Evolutionary conservation across 257 asterid genomes (phyloP).

Genomic region (Solanum raphanifolium): DNA sequence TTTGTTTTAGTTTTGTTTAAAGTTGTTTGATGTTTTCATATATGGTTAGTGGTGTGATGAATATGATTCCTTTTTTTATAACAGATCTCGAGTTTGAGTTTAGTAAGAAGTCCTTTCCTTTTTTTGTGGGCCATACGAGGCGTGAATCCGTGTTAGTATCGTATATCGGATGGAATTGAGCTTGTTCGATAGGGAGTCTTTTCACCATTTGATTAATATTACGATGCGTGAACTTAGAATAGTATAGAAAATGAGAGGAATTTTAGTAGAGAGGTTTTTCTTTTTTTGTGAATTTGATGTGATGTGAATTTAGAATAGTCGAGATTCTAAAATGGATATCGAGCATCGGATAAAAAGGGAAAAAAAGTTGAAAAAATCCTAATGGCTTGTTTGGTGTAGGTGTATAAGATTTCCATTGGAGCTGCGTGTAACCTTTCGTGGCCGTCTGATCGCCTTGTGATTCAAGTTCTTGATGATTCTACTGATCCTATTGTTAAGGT

Average conservation of each 20-base stretch:
- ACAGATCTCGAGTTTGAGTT: neutral
- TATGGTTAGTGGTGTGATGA: neutral
- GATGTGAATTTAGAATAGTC: neutral
- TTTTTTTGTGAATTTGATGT: neutral
- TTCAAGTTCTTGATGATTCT: conserved; percentile 90
- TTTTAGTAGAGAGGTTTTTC: too few species aligned
- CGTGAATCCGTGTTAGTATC: neutral
- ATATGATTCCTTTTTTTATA: neutral
- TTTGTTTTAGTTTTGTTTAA: neutral
- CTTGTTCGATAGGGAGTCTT: neutral
- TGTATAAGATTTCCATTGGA: conserved; percentile 90
- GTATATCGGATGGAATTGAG: neutral
- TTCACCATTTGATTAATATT: neutral
- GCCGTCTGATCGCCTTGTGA: conserved; percentile 87
- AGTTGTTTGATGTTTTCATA: neutral
- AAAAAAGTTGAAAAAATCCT: neutral
- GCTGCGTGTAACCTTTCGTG: conserved; percentile 93
- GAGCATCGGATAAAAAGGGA: neutral
- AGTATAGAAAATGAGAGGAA: neutral
- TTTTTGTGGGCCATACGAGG: neutral
- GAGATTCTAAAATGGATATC: neutral
- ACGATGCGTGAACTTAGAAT: neutral
- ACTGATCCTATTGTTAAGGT: conserved; percentile 70
- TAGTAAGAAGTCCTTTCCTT: neutral
- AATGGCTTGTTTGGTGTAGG: conserved; percentile 26